Evolutionary conservation across 2,329 filamentous ascomycete genomes (phyloP).

Genomic region (Didymella segeticola): DNA sequence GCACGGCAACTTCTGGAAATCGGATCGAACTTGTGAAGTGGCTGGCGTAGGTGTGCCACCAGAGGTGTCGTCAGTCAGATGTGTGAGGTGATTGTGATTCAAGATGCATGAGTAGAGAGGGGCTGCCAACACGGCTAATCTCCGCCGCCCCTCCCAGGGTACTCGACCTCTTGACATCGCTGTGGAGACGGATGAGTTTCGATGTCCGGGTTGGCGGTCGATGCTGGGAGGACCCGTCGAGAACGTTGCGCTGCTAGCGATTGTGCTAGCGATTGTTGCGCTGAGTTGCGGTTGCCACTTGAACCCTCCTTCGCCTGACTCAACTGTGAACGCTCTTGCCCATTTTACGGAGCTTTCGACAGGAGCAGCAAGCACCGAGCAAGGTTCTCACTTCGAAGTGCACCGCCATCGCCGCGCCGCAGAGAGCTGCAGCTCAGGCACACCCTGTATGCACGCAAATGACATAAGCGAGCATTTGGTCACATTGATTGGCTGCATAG

Average conservation of each 20-base stretch:
- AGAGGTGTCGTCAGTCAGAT: constrained; percentile 8
- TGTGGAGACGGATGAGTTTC: constrained; percentile 13
- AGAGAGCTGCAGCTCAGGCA: background rate
- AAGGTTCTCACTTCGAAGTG: background rate
- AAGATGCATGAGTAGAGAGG: constrained; percentile 17
- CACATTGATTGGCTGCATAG: constrained; percentile 10
- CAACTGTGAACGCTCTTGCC: background rate
- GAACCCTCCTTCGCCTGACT: constrained; percentile 4
- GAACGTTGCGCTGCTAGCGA: constrained; percentile 2
- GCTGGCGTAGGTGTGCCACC: constrained; percentile 13
- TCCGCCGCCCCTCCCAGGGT: constrained; percentile 12
- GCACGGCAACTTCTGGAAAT: constrained; percentile 27
- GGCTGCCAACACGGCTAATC: constrained; percentile 22
- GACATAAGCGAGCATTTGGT: constrained; percentile 1
- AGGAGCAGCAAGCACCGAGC: constrained; percentile 2
- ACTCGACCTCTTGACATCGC: constrained; percentile 11
- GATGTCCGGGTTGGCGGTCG: constrained; percentile 11
- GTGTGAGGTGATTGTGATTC: constrained; percentile 17
- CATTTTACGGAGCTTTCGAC: background rate
- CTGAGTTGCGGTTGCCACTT: constrained; percentile 15
- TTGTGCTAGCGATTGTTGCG: constrained; percentile 3
- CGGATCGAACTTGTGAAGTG: constrained; percentile 20
- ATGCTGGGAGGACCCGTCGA: constrained; percentile 11
- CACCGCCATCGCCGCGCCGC: constrained; percentile 5
- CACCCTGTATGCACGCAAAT: background rate